Base-by-base conservation (phyloP, 2,329 filamentous ascomycete species). In the Xylariaceae sp. region DNA sequence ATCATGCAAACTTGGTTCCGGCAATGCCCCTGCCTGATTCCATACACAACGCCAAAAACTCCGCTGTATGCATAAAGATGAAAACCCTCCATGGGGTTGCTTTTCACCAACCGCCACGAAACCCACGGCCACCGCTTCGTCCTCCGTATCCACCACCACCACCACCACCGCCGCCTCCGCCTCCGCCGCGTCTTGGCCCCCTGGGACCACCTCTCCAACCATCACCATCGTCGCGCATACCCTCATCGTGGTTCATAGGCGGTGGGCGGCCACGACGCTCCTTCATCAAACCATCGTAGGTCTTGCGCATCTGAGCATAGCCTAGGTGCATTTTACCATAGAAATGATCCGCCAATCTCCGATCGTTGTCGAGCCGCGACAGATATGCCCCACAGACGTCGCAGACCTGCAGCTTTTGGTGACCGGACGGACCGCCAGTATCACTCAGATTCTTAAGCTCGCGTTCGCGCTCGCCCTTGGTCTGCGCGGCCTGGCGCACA, bases 281-380 rank as follows among this genome's bases (percentile, higher is more conserved):
- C 75, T 92, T 92, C 48, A 89, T 89, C 61, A 99, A 86, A n/a
- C 84, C 79, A 53, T 96, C 92, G 69, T 86, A 92, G 3, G 92
- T 95, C 81, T 95, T 96, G 67, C 95, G 87, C 95, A 99, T 99
- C 77, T 96, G 91, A 14, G 95, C 95, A 73, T 98, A 99, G 0
- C 95, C 95, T 55, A 99, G 78, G 72, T 99, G 95, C 95, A 99
- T 99, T 81, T 99, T 99, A 19, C 95, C 95, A 75, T 97, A 98
- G 73, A 99, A 99, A 74, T 99, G 95, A 73, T 99, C 95, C 17
- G 95, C 95, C 71, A 99, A 75, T 26, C 95, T 84, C 31, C 95
- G 85, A 74, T 99, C 95, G 71, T 99, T 99, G 73, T 99, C 95
- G 28, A 99, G 83, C 19, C 95, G 81, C 61, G 88, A 92, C 33